Percentiles rank a stretch among this genome's conserved stretches.
phyloP scores from a whole-genome alignment of 495 filamentous ascomycete species.

The Bombardia bombarda region DNA sequence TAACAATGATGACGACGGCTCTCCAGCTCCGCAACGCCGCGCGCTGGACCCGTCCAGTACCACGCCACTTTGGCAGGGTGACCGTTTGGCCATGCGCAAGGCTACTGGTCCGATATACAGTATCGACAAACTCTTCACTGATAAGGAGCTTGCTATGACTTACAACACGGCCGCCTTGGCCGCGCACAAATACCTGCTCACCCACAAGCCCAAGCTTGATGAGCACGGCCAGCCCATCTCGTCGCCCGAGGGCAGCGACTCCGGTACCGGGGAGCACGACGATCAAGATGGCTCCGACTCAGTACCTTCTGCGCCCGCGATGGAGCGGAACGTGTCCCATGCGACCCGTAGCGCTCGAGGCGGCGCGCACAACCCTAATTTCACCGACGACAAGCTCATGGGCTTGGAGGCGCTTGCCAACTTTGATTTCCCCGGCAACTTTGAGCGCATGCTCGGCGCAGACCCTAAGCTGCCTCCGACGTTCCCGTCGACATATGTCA shows the following conservation, averaged over 20 bases:
- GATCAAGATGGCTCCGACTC: constrained; percentile 36
- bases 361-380: constrained; percentile 45
- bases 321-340: constrained; percentile 68
- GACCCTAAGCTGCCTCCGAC: constrained; percentile 57
- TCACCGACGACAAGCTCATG: constrained; percentile 42
- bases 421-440: constrained; percentile 52
- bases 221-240: constrained; percentile 35
- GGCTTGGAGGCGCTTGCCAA: constrained; percentile 57
- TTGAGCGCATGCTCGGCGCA: constrained; percentile 34
- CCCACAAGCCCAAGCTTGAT: constrained; percentile 39
- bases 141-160: constrained; percentile 77
- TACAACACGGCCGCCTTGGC: constrained; percentile 65
- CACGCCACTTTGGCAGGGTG: constrained; percentile 49
- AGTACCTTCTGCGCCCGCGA: constrained; percentile 49
- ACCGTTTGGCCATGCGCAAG: constrained; percentile 37
- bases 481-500: constrained; percentile 44
- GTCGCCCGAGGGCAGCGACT: constrained; percentile 45
- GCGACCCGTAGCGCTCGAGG: constrained; percentile 64
- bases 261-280: constrained; percentile 38
- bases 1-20: constrained; percentile 66
- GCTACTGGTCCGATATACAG: constrained; percentile 53
- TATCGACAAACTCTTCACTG: constrained; percentile 85
- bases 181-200: constrained; percentile 47
- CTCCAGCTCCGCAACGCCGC: constrained; percentile 52
- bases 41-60: constrained; percentile 36